These are phyloP conservation scores for Rubia occidens DNA, from an alignment of 305 asterid genomes.

Conservation along the genomic window DNA sequence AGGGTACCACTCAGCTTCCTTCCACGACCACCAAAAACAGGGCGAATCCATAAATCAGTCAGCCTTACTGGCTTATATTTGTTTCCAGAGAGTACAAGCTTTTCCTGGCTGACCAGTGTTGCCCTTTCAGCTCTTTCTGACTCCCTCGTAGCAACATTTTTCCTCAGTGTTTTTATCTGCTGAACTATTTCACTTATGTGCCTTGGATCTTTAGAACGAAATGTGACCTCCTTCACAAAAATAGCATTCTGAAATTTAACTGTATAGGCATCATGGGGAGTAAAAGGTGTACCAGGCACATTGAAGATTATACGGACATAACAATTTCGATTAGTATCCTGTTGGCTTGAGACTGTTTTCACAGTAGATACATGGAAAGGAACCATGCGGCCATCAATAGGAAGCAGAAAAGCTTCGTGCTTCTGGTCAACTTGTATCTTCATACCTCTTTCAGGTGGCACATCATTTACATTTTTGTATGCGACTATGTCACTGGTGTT, in stretches of 20 bases:
- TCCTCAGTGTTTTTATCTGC: slow-evolving; percentile 51
- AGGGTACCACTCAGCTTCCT: slow-evolving; percentile 52
- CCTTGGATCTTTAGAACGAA: slow-evolving; percentile 69
- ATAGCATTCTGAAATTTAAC: slow-evolving; percentile 48
- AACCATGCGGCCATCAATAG: slow-evolving; percentile 57
- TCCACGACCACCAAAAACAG: slow-evolving; percentile 61
- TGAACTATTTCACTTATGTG: slow-evolving; percentile 72
- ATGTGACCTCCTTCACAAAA: slow-evolving; percentile 52
- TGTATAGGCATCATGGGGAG: slow-evolving; percentile 47
- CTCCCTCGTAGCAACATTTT: slow-evolving; percentile 53
- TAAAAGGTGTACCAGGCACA: slow-evolving; percentile 69
- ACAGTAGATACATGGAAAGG: slow-evolving; percentile 63
- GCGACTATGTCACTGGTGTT: slow-evolving; percentile 46
- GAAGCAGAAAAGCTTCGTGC: slow-evolving; percentile 61
- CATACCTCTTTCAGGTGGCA: slow-evolving; percentile 52
- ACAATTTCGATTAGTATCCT: slow-evolving; percentile 53
- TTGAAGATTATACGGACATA: slow-evolving; percentile 62
- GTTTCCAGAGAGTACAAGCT: slow-evolving; percentile 48
- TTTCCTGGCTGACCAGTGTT: slow-evolving; percentile 56
- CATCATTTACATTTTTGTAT: slow-evolving; percentile 50
- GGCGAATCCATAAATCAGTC: slow-evolving; percentile 66
- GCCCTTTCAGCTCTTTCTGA: slow-evolving; percentile 78
- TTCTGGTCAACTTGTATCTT: slow-evolving; percentile 75
- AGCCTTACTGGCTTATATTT: slow-evolving; percentile 59
- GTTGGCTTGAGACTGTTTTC: slow-evolving; percentile 63